A percentile compares a stretch with the other conserved stretches of the same genome.
Evolutionary conservation across 2,329 filamentous ascomycete species (phyloP).

Genomic region (Rosellinia necatrix): DNA sequence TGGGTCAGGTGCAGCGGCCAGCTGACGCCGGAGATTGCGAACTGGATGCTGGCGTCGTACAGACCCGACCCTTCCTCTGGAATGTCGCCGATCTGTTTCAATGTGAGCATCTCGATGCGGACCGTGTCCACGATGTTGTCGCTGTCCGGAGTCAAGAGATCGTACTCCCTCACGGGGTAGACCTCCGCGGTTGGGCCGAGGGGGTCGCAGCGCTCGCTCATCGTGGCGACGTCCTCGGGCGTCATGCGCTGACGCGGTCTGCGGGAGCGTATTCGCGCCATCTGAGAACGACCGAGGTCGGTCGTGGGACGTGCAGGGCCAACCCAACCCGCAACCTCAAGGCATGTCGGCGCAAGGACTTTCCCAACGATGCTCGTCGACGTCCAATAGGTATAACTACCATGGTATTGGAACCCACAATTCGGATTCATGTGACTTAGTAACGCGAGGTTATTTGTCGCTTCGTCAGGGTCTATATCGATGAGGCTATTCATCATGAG

Average conservation of each 20-base stretch:
- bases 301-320: conserved; percentile 71
- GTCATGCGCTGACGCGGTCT: conserved; percentile 61
- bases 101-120: conserved; percentile 69
- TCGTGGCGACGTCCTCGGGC: conserved; percentile 64
- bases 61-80: conserved; percentile 45
- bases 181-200: conserved; percentile 65
- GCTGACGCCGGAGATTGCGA: conserved; percentile 65
- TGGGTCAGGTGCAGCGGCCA: conserved; percentile 67
- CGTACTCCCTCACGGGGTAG: conserved; percentile 72
- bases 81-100: conserved; percentile 52
- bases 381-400: conserved; percentile 77
- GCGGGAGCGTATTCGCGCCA: conserved; percentile 68
- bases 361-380: conserved; percentile 74
- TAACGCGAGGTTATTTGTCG: conserved; percentile 66
- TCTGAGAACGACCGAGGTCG: conserved; percentile 70
- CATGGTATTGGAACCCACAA: conserved; percentile 76
- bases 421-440: conserved; percentile 71
- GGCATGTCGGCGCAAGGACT: conserved; percentile 73
- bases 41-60: conserved; percentile 66
- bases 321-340: conserved; percentile 73
- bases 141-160: conserved; percentile 60
- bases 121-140: conserved; percentile 68
- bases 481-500: conserved; percentile 79
- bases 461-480: conserved; percentile 72
- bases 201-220: conserved; percentile 70